Base-by-base conservation (phyloP, 345 rosid genomes). In the Tarenaya hassleriana region DNA sequence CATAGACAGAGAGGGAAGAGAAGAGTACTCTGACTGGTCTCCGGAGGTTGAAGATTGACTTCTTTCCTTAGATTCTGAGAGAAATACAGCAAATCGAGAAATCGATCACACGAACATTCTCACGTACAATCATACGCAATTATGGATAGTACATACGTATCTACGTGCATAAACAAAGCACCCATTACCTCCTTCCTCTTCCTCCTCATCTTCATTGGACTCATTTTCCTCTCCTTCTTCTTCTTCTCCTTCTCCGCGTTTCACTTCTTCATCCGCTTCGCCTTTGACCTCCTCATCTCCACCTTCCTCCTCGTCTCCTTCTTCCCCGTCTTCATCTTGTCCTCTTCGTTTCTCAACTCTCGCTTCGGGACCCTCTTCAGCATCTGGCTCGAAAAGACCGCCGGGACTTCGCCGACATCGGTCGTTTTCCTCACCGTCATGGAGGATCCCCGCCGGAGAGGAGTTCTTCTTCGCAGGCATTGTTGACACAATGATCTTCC, bases 381-480 rank as follows among this genome's bases (percentile, higher is more conserved):
- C 46, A 47, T 27, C 53, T 0, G 47, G 47, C 1, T 45, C 14
- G n/a, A 37, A 38, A 8, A 46, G 12, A 0, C 37, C 57, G 7
- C 54, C 54, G 58, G 42, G 50, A 70, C 16, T 69, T 10, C 10
- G 73, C 34, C 60, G 56, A 7, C 68, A 74, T 19, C 55, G 73
- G 15, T 41, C 38, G 53, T 69, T 49, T 35, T 62, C 68, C 17
- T 63, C 77, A 42, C 68, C 69, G 57, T 47, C 29, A 2, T 47
- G 41, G 9, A 62, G 67, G 64, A 65, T 71, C 33, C 77, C 87
- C 16, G 79, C 67, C 53, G 75, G 61, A 35, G 77, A 53, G 8
- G 41, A 49, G 61, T 70, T 78, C 81, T 78, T 84, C 74, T 81
- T 78, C n/a, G 94, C 71, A 54, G 95, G 97, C 97, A 89, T 89